Conservation (phyloP, 805 yeast species). For the Myxozyma sirexii region DNA sequence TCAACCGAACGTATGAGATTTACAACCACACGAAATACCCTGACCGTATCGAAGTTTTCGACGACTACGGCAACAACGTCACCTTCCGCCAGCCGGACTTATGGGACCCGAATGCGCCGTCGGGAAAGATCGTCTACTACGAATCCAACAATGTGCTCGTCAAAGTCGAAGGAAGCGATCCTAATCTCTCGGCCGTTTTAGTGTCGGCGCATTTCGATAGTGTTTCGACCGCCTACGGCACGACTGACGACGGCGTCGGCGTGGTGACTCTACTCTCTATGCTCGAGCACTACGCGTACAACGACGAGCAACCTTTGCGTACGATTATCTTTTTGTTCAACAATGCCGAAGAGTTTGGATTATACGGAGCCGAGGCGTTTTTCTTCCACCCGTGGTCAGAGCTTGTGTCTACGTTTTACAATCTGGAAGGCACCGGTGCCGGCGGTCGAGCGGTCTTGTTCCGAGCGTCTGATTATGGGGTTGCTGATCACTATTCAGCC, state of each 20-base stretch:
- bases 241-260: slow-evolving; percentile 93
- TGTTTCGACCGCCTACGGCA: slow-evolving; percentile 81
- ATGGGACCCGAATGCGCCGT: slow-evolving; percentile 44
- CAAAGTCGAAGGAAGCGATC: slow-evolving; percentile 65
- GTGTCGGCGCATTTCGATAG: slow-evolving; percentile 78
- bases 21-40: slow-evolving; percentile 37
- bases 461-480: slow-evolving; percentile 61
- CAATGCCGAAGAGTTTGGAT: slow-evolving; percentile 87
- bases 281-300: slow-evolving; percentile 51
- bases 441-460: slow-evolving; percentile 85
- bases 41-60: slow-evolving; percentile 47
- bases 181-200: slow-evolving; percentile 63
- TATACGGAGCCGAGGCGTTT: slow-evolving; percentile 79
- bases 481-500: slow-evolving; percentile 59
- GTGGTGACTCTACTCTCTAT: slow-evolving; percentile 77
- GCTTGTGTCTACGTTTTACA: slow-evolving; percentile 64
- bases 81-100: slow-evolving; percentile 53
- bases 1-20: slow-evolving; percentile 48
- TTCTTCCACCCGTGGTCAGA: slow-evolving; percentile 74
- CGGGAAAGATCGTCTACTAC: slow-evolving; percentile 63
- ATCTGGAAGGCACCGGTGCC: slow-evolving; percentile 91
- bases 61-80: slow-evolving; percentile 47
- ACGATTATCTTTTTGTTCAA: slow-evolving; percentile 83
- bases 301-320: slow-evolving; percentile 54
- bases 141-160: slow-evolving; percentile 83